phyloP scores from a whole-genome alignment of 306 rosid species.

The peach (Prunus persica) region Prunus_persica_NCBIv2 NC_034009.1:3331501-3332000 shows the following conservation, averaged over 20 bases:
- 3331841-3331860: conserved; percentile 10
- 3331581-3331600: not conserved
- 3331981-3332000: not conserved
- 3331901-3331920: conserved; percentile 23
- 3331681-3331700: conserved; percentile 21
- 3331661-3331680: conserved; percentile 25
- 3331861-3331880: conserved; percentile 18
- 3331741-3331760: conserved; percentile 15
- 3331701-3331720: conserved; percentile 28
- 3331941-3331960: conserved; percentile 26
- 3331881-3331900: conserved; percentile 20
- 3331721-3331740: conserved; percentile 26
- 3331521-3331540: conserved; percentile 30
- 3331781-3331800: conserved; percentile 7
- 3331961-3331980: conserved; percentile 14
- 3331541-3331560: conserved; percentile 27
- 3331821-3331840: conserved; percentile 5
- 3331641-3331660: conserved; percentile 26
- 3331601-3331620: not conserved
- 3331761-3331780: not conserved
- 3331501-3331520: conserved; percentile 32
- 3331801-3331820: conserved; percentile 1
- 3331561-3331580: conserved; percentile 21
- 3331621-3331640: not conserved
- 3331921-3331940: conserved; percentile 17